These are phyloP conservation scores for Cryphonectria carpinicola DNA, from an alignment of 2,329 filamentous ascomycete genomes.

Conservation along the genomic window DNA sequence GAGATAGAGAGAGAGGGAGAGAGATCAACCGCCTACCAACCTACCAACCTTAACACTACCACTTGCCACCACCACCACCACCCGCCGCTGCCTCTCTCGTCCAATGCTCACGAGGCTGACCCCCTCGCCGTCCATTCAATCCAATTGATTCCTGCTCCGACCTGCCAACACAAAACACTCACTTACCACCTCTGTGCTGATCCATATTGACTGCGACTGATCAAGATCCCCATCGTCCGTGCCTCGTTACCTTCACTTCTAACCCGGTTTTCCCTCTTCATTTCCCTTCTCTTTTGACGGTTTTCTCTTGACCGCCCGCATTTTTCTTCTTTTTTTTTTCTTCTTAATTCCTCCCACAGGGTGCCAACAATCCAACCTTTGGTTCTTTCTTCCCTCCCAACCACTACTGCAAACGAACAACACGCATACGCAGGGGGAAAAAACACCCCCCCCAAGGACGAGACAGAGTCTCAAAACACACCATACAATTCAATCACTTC, in stretches of 20 bases:
- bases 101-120: slow-evolving; percentile 15
- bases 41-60: not conserved
- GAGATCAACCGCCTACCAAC: slow-evolving; percentile 1
- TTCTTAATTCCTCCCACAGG: not conserved
- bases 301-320: slow-evolving; percentile 19
- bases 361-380: not conserved
- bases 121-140: slow-evolving; percentile 10
- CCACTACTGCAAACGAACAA: not conserved
- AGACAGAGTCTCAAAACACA: not conserved
- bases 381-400: not conserved
- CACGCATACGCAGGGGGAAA: not conserved
- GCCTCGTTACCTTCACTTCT: slow-evolving; percentile 18
- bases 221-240: slow-evolving; percentile 1
- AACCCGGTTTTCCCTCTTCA: slow-evolving; percentile 10
- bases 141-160: slow-evolving; percentile 14
- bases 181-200: slow-evolving; percentile 10
- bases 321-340: slow-evolving; percentile 12
- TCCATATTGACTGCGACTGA: not conserved
- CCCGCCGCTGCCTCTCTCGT: slow-evolving; percentile 5
- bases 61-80: slow-evolving; percentile 7
- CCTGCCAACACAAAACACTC: slow-evolving; percentile 18
- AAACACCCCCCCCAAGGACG: not conserved
- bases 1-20: not conserved
- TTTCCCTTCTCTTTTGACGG: slow-evolving; percentile 13
- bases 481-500: not conserved